These are phyloP conservation scores for Phytophthora melonis DNA, from an alignment of 352 stramenopile genomes.

Conservation along the genomic window DNA sequence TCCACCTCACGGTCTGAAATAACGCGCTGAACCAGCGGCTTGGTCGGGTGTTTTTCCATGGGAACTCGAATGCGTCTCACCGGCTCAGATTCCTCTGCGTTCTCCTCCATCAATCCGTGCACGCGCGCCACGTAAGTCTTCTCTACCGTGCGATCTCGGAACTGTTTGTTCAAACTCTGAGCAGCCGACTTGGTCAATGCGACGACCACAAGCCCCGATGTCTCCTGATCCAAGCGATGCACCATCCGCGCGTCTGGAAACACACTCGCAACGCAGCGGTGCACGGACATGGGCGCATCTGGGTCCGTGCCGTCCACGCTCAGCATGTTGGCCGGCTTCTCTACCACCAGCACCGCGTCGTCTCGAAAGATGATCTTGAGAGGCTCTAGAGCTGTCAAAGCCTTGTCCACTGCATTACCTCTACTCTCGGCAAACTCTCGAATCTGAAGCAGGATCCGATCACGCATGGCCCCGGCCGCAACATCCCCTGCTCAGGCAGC, in stretches of 20 bases:
- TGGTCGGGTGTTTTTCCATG: constrained; percentile 61
- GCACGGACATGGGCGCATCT: constrained; percentile 50
- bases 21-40: constrained; percentile 63
- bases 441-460: constrained; percentile 59
- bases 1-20: constrained; percentile 39
- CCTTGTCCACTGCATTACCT: not conserved
- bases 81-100: constrained; percentile 18
- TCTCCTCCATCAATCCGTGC: constrained; percentile 42
- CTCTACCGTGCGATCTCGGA: constrained; percentile 60
- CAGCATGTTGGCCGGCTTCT: constrained; percentile 67
- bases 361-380: constrained; percentile 64
- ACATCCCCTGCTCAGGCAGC: constrained; percentile 31
- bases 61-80: constrained; percentile 45
- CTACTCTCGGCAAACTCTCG: constrained; percentile 46
- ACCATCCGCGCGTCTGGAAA: constrained; percentile 75
- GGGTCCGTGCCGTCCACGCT: constrained; percentile 64
- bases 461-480: constrained; percentile 31
- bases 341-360: constrained; percentile 61
- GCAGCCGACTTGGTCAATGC: constrained; percentile 65
- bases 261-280: constrained; percentile 49
- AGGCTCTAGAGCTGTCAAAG: constrained; percentile 23
- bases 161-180: constrained; percentile 73
- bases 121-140: constrained; percentile 76
- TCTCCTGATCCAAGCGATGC: constrained; percentile 83
- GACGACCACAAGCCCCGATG: constrained; percentile 76